Conservation (phyloP, 345 rosid genomes). For the Eucalyptus dawsonii region DNA sequence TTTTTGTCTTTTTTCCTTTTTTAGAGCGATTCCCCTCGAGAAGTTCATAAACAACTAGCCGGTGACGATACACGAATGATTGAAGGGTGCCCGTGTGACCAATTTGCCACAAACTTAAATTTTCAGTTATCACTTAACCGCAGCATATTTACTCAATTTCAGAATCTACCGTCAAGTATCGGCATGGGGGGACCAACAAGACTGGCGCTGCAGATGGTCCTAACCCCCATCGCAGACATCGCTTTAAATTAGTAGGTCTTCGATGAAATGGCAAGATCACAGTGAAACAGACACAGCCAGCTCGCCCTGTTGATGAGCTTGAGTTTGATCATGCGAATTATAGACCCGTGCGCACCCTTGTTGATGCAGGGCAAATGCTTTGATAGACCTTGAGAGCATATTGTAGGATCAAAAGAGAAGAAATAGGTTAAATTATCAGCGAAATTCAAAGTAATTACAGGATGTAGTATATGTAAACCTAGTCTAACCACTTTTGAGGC, state of each 20-base stretch:
- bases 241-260: not conserved
- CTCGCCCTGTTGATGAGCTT: not conserved
- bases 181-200: not conserved
- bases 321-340: not conserved
- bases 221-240: not conserved
- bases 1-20: not conserved
- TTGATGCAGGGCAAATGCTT: not conserved
- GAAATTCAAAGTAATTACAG: not conserved
- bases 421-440: not conserved
- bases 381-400: not conserved
- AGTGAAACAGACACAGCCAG: not conserved
- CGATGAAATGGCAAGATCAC: not conserved
- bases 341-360: not conserved
- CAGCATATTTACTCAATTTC: not conserved
- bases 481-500: not conserved
- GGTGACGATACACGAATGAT: not conserved
- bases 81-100: not conserved
- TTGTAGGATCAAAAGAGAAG: not conserved
- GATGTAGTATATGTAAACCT: not conserved
- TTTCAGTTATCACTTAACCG: not conserved
- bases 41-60: not conserved
- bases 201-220: not conserved
- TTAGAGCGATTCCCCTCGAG: not conserved
- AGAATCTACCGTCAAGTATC: not conserved
- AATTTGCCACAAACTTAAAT: not conserved